Base-by-base conservation (phyloP, 768 basidiomycete species). In the Mycena alexandri region DNA sequence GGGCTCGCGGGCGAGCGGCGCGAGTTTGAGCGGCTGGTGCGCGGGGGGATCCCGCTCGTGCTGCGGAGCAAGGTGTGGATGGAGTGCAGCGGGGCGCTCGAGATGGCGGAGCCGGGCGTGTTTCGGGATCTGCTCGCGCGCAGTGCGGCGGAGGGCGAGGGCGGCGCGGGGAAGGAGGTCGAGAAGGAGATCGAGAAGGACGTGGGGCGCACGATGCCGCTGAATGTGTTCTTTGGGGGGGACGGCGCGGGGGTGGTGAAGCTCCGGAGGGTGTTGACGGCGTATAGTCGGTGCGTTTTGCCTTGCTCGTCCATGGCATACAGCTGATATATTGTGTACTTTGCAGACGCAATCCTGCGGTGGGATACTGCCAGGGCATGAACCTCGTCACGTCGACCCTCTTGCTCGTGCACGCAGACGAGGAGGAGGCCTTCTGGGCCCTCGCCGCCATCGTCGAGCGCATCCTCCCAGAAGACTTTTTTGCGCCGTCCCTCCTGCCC, bases 401-500 rank as follows among this genome's bases (percentile, higher is more conserved):
- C 2, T 85, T 99, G 0, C 86, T 99, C 1, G 94, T 95, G 0
- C 91, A 97, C 69, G 94, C 95, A 0, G 92, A 97, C 69, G 97
- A 99, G 78, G 96, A 98, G 80, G 95, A 97, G 67, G 97, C 97
- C 0, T 99, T 98, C 75, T 99, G 96, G 96, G 92, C 93, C 36
- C 90, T 98, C 13, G 82, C 89, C 0, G 94, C 93, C 14, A 92
- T 98, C 71, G 89, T 98, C 47, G 95, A 97, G 76, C 88, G 89
- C 12, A 89, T 96, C 44, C 85, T 99, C 0, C 98, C 98, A 0
- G 88, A 92, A 63, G 92, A 96, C 59, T 99, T 98, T 83, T 99
- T 96, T 79, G 93, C 97, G 2, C 93, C 95, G 0, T 92, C 92
- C 2, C 83, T 99, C 3, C 87, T 98, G 0, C 95, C 96, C 43